phyloP scores from a whole-genome alignment of 2,329 filamentous ascomycete species.

The Alternaria sp. region DNA sequence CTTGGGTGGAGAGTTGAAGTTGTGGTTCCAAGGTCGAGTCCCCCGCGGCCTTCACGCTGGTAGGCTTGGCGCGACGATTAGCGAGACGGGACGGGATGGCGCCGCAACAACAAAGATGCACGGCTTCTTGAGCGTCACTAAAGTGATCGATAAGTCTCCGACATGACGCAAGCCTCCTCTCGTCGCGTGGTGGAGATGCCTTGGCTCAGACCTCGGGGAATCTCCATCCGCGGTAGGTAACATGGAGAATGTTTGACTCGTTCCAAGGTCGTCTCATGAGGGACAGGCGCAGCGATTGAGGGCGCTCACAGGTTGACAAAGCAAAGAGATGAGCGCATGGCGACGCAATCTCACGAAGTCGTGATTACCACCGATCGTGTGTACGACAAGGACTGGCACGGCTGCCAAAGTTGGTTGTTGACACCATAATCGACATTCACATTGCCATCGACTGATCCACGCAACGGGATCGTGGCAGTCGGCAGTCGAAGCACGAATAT shows the following conservation, averaged over 20 bases:
- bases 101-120: constrained; percentile 1
- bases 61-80: constrained; percentile 1
- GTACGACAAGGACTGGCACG: background rate
- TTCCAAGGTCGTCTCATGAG: background rate
- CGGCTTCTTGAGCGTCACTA: background rate
- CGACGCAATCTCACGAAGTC: background rate
- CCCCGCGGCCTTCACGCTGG: constrained; percentile 1
- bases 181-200: background rate
- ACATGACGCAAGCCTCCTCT: background rate
- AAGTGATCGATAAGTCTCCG: background rate
- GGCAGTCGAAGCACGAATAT: background rate
- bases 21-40: background rate
- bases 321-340: background rate
- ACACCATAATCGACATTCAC: background rate
- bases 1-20: background rate
- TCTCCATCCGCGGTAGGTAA: background rate
- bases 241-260: background rate
- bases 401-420: background rate
- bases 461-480: background rate
- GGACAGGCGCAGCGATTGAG: background rate
- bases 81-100: constrained; percentile 5
- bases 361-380: background rate
- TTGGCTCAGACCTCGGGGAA: background rate
- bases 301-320: background rate
- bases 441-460: background rate